Conservation (phyloP, 2,329 filamentous ascomycete species). For the Ascocoryne sarcoides region DNA sequence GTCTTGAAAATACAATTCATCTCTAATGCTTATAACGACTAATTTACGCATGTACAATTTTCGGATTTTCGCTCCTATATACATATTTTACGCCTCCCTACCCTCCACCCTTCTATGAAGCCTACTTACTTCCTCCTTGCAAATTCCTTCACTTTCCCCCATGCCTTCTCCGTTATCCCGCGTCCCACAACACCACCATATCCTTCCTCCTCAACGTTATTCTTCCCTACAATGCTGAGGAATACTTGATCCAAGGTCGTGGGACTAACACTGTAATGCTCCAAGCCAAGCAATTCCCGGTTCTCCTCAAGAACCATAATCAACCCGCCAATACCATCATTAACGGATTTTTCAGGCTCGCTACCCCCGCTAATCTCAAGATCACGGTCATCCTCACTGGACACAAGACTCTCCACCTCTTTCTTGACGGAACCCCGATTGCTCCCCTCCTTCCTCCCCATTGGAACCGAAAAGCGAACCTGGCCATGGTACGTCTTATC, state of each 20-base stretch:
- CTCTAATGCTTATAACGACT: too few relatives aligned
- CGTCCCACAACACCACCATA: conserved; percentile 30
- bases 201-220: conserved; percentile 70
- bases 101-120: too few relatives aligned
- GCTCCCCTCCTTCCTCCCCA: background rate
- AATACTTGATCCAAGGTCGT: conserved; percentile 91
- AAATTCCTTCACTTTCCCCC: too few relatives aligned
- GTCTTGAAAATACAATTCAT: too few relatives aligned
- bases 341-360: conserved; percentile 2
- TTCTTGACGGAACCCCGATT: conserved; percentile 35
- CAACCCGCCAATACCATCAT: conserved; percentile 49
- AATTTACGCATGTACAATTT: too few relatives aligned
- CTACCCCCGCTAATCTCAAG: conserved; percentile 17
- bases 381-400: conserved; percentile 12
- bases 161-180: too few relatives aligned
- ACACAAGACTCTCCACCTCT: conserved; percentile 18
- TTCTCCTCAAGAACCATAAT: conserved; percentile 67
- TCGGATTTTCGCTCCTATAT: too few relatives aligned
- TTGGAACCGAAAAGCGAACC: conserved; percentile 69
- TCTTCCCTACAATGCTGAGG: conserved; percentile 70
- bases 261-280: conserved; percentile 79
- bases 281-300: conserved; percentile 59
- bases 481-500: conserved; percentile 76
- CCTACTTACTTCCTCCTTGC: too few relatives aligned
- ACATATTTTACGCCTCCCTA: too few relatives aligned